Evolutionary conservation across 495 filamentous ascomycete genomes (phyloP).

Genomic region (Penicillium roqueforti): DNA sequence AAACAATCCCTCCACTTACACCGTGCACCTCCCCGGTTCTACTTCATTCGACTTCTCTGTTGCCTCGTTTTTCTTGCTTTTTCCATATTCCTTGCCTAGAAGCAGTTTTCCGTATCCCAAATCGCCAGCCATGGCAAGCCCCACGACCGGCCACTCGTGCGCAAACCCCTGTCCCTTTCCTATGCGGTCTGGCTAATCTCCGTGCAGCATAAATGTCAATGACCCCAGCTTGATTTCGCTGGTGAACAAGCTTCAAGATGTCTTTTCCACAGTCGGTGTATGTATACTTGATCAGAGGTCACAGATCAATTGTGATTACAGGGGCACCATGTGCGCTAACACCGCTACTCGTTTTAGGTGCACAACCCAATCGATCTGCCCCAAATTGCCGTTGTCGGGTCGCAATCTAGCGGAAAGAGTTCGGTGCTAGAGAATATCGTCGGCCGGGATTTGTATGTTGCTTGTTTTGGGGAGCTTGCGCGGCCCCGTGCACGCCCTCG

Average conservation of each 20-base stretch:
- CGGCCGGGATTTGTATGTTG: conserved; percentile 89
- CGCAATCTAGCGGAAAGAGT: conserved; percentile 98
- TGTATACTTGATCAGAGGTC: conserved; percentile 33
- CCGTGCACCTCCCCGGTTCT: background rate
- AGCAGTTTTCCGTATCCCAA: conserved; percentile 10
- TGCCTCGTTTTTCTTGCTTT: conserved; percentile 8
- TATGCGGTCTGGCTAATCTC: conserved; percentile 31
- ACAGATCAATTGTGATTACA: conserved; percentile 8
- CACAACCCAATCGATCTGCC: conserved; percentile 99
- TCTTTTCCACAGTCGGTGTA: conserved; percentile 97
- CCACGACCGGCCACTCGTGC: conserved; percentile 46
- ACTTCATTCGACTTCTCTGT: conserved; percentile 4
- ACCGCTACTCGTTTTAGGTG: conserved; percentile 50
- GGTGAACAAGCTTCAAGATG: conserved; percentile 99
- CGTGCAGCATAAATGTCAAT: conserved; percentile 71
- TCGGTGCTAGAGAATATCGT: conserved; percentile 99
- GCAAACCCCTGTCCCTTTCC: conserved; percentile 29
- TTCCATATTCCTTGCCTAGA: conserved; percentile 9
- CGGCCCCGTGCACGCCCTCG: conserved; percentile 1
- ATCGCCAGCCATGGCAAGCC: conserved; percentile 47
- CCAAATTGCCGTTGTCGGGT: conserved; percentile 97
- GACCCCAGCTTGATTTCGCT: conserved; percentile 81
- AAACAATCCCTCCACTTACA: conserved; percentile 26
- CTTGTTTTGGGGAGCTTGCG: background rate
- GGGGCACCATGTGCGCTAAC: conserved; percentile 21